Evolutionary conservation across 495 filamentous ascomycete genomes (phyloP), one percentile per base, ranked within the genome.

Genomic region (Cercophora scortea): DNA sequence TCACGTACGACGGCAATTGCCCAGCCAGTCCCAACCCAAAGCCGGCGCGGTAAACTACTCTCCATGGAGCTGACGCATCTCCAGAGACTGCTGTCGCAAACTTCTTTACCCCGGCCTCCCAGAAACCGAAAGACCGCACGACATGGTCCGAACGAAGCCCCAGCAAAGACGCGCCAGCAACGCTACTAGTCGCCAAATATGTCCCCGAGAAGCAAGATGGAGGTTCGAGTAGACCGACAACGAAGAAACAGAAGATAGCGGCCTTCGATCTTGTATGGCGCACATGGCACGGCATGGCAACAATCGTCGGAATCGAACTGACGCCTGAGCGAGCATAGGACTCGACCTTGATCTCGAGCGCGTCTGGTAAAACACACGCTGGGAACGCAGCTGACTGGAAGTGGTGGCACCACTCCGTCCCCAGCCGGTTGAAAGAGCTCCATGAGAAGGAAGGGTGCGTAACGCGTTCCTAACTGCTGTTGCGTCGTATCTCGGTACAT

Each of bases 41-140:
- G 25, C 25, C 25, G 2, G 25, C 25, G 25, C 25, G 2, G 25
- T 5, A 5, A 25, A 8, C 45, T 1, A 16, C 5, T 15, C 13
- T 3, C 4, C 17, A 3, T 25, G 38, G 11, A 8, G 44, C 16
- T 55, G 13, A 55, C 16, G 18, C 47, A 12, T 16, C 25, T 45
- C 76, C 72, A 89, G 75, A 89, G 74, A 66, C 58, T 32, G 74
- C 84, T 0, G 83, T 94, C 9, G 77, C 85, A 11, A 88, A 77
- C 36, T 99, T 99, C 70, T 96, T 99, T 72, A 95, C 84, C 0
- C 90, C 93, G 1, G 63, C 76, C 0, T 96, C 90, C 6, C 78
- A 95, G 62, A 97, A 95, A 69, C 80, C 85, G 44, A 89, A 88
- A 5, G 85, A 89, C 33, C 81, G 79, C 36, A 81, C 86, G 32